Evolutionary conservation across 2,329 filamentous ascomycete genomes (phyloP), one percentile per base, ranked within the genome.

Genomic region (Amylocarpus encephaloides): DNA sequence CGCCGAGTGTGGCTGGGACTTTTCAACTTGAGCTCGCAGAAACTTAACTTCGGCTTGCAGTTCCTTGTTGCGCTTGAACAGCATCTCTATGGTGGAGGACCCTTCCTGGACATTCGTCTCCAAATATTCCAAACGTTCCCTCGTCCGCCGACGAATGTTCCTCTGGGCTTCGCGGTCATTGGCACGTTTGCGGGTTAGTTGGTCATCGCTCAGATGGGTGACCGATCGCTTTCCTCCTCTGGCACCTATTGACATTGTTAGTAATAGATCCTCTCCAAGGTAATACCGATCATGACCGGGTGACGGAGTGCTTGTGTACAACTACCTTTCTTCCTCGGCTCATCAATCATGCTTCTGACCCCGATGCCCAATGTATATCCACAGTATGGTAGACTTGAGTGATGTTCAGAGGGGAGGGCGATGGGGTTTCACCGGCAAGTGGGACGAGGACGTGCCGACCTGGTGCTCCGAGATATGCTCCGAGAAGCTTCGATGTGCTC

Each of bases 141-240:
- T 92, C 35, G 88, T 95, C 59, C 90, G 79, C 67, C 89, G 86
- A 46, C 90, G 78, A 57, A 95, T 95, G 44, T 88, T 89, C 43
- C 90, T 81, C 70, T 95, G 90, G 40, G 90, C 89, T 69, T 95
- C 88, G 56, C 90, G 81, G 68, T 95, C 90, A 71, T 95, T 95
- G 65, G 88, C 88, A 57, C 90, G 79, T 74, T 95, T 95, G 66
- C 90, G 85, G 36, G 85, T 88, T 51, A 95, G 78, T 70, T 95
- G 90, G 54, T 90, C 86, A 16, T 89, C 87, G 26, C 88, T 94
- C 65, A 95, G 77, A 65, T 88, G 92, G 58, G 89, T 89, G 51
- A 95, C 89, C 53, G 88, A 90, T 60, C 89, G 80, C 50, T 85
- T 79, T 46, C 78, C 78, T 77, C 60, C 61, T 26, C 62, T 53